Conservation (phyloP, 176 grass and related monocot genomes). For the Carex myosuroides region DNA sequence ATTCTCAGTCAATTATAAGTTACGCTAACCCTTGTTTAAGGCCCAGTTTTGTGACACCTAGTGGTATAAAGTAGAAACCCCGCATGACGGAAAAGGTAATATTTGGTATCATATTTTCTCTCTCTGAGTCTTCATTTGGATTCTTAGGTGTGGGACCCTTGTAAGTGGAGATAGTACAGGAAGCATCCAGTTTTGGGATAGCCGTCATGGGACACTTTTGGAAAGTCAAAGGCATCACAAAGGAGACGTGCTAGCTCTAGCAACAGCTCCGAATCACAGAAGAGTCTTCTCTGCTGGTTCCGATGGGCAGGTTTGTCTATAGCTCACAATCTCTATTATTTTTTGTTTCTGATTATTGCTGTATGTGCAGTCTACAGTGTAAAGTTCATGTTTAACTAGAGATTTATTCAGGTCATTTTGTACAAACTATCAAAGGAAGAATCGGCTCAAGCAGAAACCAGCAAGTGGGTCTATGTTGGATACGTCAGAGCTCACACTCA, state of each 20-base stretch:
- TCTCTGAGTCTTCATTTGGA: not conserved
- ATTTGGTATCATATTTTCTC: not conserved
- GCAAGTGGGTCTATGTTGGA: constrained; percentile 73
- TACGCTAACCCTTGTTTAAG: not conserved
- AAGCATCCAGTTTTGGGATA: constrained; percentile 94
- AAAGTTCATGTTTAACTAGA: not conserved
- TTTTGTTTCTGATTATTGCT: not conserved
- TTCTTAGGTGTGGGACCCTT: constrained; percentile 82
- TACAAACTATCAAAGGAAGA: constrained; percentile 56
- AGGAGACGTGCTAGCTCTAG: constrained; percentile 76
- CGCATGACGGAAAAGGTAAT: not conserved
- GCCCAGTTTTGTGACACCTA: not conserved
- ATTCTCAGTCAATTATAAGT: not conserved
- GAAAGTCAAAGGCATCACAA: constrained; percentile 77
- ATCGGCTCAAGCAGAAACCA: constrained; percentile 30
- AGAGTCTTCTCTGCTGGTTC: constrained; percentile 92
- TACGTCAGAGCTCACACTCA: constrained; percentile 78
- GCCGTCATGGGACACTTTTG: constrained; percentile 76
- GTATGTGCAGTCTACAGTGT: not conserved
- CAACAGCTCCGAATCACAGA: constrained; percentile 67
- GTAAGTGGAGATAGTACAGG: constrained; percentile 93
- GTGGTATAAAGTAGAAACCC: not conserved
- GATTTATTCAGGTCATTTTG: constrained; percentile 66
- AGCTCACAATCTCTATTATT: not conserved
- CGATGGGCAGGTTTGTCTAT: constrained; percentile 83